Evolutionary conservation across 2,329 filamentous ascomycete genomes (phyloP), one percentile per base, ranked within the genome.

Genomic region (Xenosphaeropsis pyriputrescens): DNA sequence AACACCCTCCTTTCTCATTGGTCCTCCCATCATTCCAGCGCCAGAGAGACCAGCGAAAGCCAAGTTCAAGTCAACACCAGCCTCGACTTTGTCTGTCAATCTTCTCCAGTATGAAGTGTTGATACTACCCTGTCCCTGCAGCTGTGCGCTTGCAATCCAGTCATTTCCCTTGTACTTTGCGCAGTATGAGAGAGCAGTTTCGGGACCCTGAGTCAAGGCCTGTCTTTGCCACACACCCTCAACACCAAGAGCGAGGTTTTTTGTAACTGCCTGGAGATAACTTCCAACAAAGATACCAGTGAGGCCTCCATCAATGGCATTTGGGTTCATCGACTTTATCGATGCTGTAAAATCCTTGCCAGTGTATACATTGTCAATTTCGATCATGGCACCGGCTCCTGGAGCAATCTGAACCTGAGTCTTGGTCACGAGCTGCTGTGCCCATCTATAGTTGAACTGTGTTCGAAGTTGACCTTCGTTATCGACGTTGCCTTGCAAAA

Each of bases 261-360:
- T 82, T 31, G 91, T 98, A 44, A 98, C 65, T 36, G 86, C 84
- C 63, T 98, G 91, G 42, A 98, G 72, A 63, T 96, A 96, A 67
- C 83, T 91, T 51, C 85, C 88, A 53, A 98, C 88, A 58, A 85
- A 85, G 62, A 96, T 94, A 51, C 91, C 91, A 18, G 89, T 98
- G 37, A 95, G 62, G 39, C 86, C 85, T 41, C 91, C 89, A 57
- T 96, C 88, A 38, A 98, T 73, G 48, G 80, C 68, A 5, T 86
- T 95, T n/a, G 91, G 91, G 67, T 96, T 96, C 56, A 96, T 74
- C 54, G 85, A 79, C 68, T 96, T 98, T 50, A 98, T 56, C 32
- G 84, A 89, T 17, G 86, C 85, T 33, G 83, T 89, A 64, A 98
- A 98, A 63, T 98, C 91, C 52, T 75, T 68, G 56, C 91, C 91